Evolutionary conservation across 78 protist genomes (phyloP), one percentile per base, ranked within the genome.

Genomic region (Dictyostelium citrinum): DNA sequence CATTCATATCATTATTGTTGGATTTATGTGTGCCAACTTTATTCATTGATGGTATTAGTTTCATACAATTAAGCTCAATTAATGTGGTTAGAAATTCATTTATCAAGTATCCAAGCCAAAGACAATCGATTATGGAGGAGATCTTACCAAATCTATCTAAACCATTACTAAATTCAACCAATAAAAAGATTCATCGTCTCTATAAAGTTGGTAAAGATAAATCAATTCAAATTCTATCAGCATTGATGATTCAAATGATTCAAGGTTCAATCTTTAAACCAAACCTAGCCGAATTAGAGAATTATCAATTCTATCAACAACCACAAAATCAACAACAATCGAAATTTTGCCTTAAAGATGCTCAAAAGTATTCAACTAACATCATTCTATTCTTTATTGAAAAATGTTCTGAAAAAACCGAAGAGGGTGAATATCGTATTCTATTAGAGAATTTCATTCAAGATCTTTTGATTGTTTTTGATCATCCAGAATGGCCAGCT

Each of bases 401-500:
- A 45, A 88, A 88, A 79, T 88, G 93, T 68, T 88, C 93, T 17
- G 68, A 46, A 14, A 88, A 88, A 64, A 51, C 37, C 11, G 58
- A n/a, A 39, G 58, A 74, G 1, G 72, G 72, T 27, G 92, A 85
- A 31, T 88, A 78, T 76, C 33, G 76, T 8, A 88, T 72, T 2
- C 20, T 88, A 1, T 78, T 88, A 37, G 93, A 88, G 31, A 88
- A 78, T 37, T 88, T 88, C 31, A 58, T 88, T 43, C 76, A 78
- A 41, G 93, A 88, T 78, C 51, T 88, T 11, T 33, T 88, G 14
- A 49, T 72, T 27, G 60, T 88, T 6, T 20, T 88, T 6, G 81
- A 79, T 67, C n/a, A 46, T 5, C 93, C 93, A 33, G 93, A 88
- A 29, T 88, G 93, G 93, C 82, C 93, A 20, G 93, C 83, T 31